Base-by-base conservation (phyloP, 2,329 filamentous ascomycete species). In the Aspergillus nomiae region DNA sequence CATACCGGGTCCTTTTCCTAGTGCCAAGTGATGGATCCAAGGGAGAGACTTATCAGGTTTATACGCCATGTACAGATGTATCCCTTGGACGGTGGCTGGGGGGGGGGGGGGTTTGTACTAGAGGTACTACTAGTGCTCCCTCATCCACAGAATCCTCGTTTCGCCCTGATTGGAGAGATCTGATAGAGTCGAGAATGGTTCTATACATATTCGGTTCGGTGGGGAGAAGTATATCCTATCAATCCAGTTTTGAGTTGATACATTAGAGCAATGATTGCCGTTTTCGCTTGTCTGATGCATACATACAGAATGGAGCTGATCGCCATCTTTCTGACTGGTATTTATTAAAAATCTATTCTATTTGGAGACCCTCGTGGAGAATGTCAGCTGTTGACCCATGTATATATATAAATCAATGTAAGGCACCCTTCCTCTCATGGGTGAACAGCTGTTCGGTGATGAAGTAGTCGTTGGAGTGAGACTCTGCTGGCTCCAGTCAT, bases 361-460 rank as follows among this genome's bases (percentile, higher is more conserved):
- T 36, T 55, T 38, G 21, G 24, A 41, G 51, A 55, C 6, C 5
- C 24, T 26, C 32, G 51, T 55, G 32, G 51, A 38, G 11, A 26
- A 26, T 55, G 32, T 55, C n/a, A 55, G 51, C 34, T 14, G 32
- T 38, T 36, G 34, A 38, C 19, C 34, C 4, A 24, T 24, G 19
- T 54, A n/a, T 19, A 24, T n/a, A 54, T 55, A 55, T 55, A 55
- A 55, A 55, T 8, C 21, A 26, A 55, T 55, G 51, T 55, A 38
- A 55, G 51, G 51, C 36, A 55, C 51, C 51, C 12, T 16, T 24
- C 51, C 51, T 55, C 51, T 55, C 51, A 19, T 12, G 7, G 21
- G 16, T 55, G 51, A 55, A 55, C 92, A 65, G 89, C 84, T 70
- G 85, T 87, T 55, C 58, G n/a, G 32, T 55, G 51, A 55, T 55